Conservation (phyloP, 345 rosid species). For the Syzygium jambos region DNA sequence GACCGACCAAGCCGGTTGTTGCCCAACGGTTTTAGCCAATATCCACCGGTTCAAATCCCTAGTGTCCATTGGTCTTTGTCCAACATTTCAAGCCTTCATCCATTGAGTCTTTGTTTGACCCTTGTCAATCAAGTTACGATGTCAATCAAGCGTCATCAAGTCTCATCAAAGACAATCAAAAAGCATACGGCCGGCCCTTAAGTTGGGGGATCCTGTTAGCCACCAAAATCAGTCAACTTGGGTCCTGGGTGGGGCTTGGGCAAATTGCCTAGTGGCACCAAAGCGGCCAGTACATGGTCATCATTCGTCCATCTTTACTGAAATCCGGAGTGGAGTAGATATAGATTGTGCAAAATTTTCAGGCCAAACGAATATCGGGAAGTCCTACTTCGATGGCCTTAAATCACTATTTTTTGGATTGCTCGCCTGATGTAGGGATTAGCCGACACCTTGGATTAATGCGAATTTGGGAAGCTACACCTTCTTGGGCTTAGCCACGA, state of each 20-base stretch:
- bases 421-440: neutral
- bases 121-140: neutral
- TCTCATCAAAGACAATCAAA: too few species aligned
- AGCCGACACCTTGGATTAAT: too few species aligned
- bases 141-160: too few species aligned
- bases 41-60: too few species aligned
- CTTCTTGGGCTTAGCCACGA: too few species aligned
- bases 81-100: neutral
- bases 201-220: too few species aligned
- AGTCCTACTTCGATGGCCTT: neutral
- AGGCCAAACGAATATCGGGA: neutral
- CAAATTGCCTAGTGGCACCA: neutral
- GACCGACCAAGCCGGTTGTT: too few species aligned
- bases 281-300: accelerated
- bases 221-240: neutral
- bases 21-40: too few species aligned
- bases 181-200: too few species aligned
- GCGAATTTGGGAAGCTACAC: too few species aligned
- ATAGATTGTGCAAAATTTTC: neutral
- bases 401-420: neutral
- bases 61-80: neutral
- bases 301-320: too few species aligned
- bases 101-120: neutral
- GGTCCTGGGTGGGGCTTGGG: neutral
- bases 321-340: neutral